These are phyloP conservation scores for Xylaria digitata DNA, from an alignment of 2,329 filamentous ascomycete species.

Conservation along the genomic window DNA sequence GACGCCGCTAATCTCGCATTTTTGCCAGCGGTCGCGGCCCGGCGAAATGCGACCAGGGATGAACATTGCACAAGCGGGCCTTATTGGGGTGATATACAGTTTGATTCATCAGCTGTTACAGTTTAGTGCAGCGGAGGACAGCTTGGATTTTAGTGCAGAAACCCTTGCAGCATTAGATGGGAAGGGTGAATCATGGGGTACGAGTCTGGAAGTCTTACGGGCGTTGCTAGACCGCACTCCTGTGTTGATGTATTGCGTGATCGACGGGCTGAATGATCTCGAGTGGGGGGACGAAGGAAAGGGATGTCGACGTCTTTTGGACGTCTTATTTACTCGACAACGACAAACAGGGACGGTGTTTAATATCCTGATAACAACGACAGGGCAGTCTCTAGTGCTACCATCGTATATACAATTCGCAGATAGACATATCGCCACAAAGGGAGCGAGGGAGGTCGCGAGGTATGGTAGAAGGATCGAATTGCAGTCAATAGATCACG, in stretches of 20 bases:
- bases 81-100: conserved; percentile 35
- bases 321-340: conserved; percentile 30
- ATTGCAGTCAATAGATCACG: conserved; percentile 9
- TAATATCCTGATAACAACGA: conserved; percentile 36
- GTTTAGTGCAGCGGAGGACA: conserved; percentile 20
- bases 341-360: conserved; percentile 4
- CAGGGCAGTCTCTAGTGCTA: conserved; percentile 36
- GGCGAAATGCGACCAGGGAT: conserved; percentile 14
- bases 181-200: conserved; percentile 15
- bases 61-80: conserved; percentile 27
- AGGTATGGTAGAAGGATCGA: conserved; percentile 33
- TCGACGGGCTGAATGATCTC: conserved; percentile 33
- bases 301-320: conserved; percentile 30
- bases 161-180: conserved; percentile 17
- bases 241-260: conserved; percentile 28
- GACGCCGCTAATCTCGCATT: conserved; percentile 37
- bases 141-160: conserved; percentile 14
- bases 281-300: conserved; percentile 28
- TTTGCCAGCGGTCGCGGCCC: conserved; percentile 30
- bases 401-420: conserved; percentile 20
- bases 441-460: conserved; percentile 32
- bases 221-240: conserved; percentile 28
- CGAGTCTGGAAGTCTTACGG: conserved; percentile 20
- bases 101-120: conserved; percentile 33
- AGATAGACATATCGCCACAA: conserved; percentile 33